Evolutionary conservation across 2,329 filamentous ascomycete species (phyloP).

Genomic region (Diplodia seriata): DNA sequence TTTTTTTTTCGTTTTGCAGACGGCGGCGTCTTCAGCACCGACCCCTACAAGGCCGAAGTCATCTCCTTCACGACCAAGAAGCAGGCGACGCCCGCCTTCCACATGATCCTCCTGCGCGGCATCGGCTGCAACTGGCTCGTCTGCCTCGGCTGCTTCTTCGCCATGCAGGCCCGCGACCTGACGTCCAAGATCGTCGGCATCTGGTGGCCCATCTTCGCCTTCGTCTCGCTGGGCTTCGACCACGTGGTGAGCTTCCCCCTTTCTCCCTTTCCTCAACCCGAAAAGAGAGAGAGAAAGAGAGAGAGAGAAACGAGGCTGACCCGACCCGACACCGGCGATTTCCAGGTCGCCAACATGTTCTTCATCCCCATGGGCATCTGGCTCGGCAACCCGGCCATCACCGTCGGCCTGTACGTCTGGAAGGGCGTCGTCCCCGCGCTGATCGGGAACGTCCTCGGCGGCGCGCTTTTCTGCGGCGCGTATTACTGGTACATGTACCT

Average conservation of each 20-base stretch:
- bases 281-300: too few species aligned
- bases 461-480: conserved; percentile 27
- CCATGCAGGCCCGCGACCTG: conserved; percentile 38
- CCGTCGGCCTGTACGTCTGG: conserved; percentile 41
- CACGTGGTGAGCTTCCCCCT: conserved; percentile 34
- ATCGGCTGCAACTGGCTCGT: conserved; percentile 41
- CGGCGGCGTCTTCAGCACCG: conserved; percentile 53
- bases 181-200: conserved; percentile 40
- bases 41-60: conserved; percentile 36
- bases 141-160: conserved; percentile 38
- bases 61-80: conserved; percentile 37
- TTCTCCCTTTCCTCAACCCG: too few species aligned
- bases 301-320: too few species aligned
- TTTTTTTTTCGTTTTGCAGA: conserved; percentile 35
- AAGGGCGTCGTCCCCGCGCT: conserved; percentile 41
- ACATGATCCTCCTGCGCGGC: conserved; percentile 37
- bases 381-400: conserved; percentile 36
- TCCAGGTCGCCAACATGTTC: conserved; percentile 43
- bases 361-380: conserved; percentile 41
- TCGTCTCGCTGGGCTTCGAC: conserved; percentile 40
- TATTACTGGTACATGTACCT: conserved; percentile 32
- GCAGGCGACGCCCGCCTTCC: conserved; percentile 36
- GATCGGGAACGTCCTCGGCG: conserved; percentile 40
- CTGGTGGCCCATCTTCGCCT: conserved; percentile 40
- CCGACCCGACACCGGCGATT: too few species aligned